Evolutionary conservation across 2,329 filamentous ascomycete species (phyloP).

Genomic region (Dothiorella sarmentorum): DNA sequence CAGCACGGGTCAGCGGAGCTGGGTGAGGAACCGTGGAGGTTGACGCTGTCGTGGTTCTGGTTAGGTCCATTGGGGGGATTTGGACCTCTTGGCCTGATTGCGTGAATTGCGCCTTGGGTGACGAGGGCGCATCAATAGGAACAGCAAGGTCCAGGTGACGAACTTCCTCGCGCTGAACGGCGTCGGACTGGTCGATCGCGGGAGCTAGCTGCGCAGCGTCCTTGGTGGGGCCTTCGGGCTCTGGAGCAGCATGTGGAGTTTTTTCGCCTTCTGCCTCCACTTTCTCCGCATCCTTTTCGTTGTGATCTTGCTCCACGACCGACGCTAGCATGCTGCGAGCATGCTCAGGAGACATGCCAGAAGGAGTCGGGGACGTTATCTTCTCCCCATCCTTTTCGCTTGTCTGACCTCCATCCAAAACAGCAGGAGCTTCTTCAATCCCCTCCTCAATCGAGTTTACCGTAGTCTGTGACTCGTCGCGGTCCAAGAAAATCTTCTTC

Average conservation of each 20-base stretch:
- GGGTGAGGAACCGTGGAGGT: neutral
- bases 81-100: constrained; percentile 6
- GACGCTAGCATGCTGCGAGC: constrained; percentile 62
- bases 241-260: neutral
- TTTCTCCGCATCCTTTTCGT: constrained; percentile 20
- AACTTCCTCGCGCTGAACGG: constrained; percentile 51
- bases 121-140: constrained; percentile 36
- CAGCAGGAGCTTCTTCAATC: constrained; percentile 43
- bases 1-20: neutral
- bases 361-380: constrained; percentile 32
- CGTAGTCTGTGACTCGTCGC: constrained; percentile 73
- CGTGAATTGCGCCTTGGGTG: constrained; percentile 5
- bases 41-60: neutral
- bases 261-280: neutral
- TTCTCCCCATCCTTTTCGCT: constrained; percentile 30
- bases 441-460: constrained; percentile 66
- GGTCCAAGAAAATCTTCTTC: constrained; percentile 91
- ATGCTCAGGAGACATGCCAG: constrained; percentile 56
- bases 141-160: constrained; percentile 61
- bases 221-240: neutral
- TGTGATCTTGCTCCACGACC: constrained; percentile 61
- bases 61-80: constrained; percentile 1
- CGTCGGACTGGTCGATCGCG: constrained; percentile 24
- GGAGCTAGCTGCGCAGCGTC: neutral
- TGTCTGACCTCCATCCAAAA: constrained; percentile 1